Evolutionary conservation across 2,329 filamentous ascomycete genomes (phyloP).

Genomic region (Ceratocystis alfenasii): DNA sequence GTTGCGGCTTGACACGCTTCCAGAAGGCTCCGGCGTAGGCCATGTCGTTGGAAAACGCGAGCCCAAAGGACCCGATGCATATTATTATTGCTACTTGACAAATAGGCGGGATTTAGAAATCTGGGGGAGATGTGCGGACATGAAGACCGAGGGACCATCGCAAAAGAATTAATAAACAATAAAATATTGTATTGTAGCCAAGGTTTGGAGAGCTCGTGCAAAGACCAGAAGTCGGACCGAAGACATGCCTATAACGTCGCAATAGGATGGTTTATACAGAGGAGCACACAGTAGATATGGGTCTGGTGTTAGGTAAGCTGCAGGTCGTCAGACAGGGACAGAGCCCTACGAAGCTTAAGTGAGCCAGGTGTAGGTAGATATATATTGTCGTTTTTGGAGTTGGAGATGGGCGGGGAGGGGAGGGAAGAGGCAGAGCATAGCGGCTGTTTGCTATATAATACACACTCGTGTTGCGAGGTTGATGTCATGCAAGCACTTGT

Average conservation of each 20-base stretch:
- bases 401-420: neutral
- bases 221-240: conserved; percentile 8
- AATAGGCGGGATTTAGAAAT: neutral
- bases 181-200: neutral
- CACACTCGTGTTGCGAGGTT: neutral
- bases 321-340: neutral
- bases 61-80: neutral
- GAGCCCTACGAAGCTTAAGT: neutral
- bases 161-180: neutral
- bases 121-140: neutral
- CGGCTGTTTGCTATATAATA: neutral
- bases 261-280: neutral
- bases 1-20: neutral
- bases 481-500: neutral
- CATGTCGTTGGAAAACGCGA: too few relatives aligned
- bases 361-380: neutral
- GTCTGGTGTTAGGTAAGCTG: neutral
- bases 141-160: neutral
- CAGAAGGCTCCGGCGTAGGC: neutral
- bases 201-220: conserved; percentile 1
- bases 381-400: neutral
- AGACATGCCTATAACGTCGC: neutral
- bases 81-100: neutral
- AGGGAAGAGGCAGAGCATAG: neutral
- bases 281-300: neutral